Evolutionary conservation across 352 stramenopile species (phyloP).

Genomic region (Globisporangium spinosum): DNA sequence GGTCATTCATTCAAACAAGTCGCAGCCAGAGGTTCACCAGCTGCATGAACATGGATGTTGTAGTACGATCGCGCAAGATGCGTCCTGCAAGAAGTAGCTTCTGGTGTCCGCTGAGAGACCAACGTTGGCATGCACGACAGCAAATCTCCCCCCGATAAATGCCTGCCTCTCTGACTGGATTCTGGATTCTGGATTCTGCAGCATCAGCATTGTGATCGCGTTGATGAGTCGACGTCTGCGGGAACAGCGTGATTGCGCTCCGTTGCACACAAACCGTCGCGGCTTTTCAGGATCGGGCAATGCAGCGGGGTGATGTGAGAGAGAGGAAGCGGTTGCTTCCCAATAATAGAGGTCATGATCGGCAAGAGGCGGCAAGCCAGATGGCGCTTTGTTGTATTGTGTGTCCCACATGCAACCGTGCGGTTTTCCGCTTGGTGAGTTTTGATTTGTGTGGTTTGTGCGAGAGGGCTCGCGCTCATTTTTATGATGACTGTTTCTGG

Average conservation of each 20-base stretch:
- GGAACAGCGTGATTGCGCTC: neutral
- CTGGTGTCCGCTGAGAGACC: too few relatives aligned
- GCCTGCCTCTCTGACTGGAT: too few relatives aligned
- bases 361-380: neutral
- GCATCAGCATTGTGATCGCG: neutral
- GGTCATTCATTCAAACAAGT: too few relatives aligned
- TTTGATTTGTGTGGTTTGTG: neutral
- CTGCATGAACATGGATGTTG: too few relatives aligned
- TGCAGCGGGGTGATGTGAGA: neutral
- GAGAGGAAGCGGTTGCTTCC: neutral
- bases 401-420: neutral
- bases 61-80: too few relatives aligned
- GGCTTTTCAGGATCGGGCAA: neutral
- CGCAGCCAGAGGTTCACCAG: too few relatives aligned
- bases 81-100: too few relatives aligned
- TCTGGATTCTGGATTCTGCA: neutral
- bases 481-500: slow-evolving; percentile 2
- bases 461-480: neutral
- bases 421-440: neutral
- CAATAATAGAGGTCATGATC: neutral
- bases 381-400: neutral
- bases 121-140: too few relatives aligned
- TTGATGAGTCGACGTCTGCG: neutral
- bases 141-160: too few relatives aligned
- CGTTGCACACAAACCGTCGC: neutral